Percentiles rank a stretch among this genome's conserved stretches.
Conservation (phyloP, 306 rosid species). For the Vicia sativa region DNA sequence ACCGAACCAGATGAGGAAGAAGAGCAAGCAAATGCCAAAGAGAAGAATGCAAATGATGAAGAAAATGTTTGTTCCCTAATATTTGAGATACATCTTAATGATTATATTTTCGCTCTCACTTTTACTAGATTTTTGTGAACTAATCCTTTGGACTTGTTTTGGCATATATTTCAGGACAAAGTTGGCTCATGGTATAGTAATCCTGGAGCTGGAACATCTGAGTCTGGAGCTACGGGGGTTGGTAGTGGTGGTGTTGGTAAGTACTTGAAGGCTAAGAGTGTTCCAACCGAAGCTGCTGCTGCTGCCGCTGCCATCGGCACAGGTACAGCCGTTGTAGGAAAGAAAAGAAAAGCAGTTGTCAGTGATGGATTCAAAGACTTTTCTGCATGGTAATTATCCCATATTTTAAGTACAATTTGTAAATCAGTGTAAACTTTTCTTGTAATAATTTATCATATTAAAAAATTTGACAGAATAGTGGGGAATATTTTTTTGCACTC, state of each 20-base stretch:
- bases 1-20: slow-evolving; percentile 89
- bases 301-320: slow-evolving; percentile 32
- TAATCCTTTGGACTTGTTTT: not conserved
- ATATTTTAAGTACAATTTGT: slow-evolving; percentile 39
- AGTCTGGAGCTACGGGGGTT: slow-evolving; percentile 49
- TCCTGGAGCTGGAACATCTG: slow-evolving; percentile 72
- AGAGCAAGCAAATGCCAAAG: slow-evolving; percentile 62
- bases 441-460: slow-evolving; percentile 30
- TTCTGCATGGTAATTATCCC: slow-evolving; percentile 67
- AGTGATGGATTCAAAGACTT: slow-evolving; percentile 71
- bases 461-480: slow-evolving; percentile 10
- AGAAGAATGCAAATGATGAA: slow-evolving; percentile 70
- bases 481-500: slow-evolving; percentile 27
- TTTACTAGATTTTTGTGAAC: slow-evolving; percentile 10
- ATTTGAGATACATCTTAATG: slow-evolving; percentile 23
- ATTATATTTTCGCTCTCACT: not conserved
- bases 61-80: slow-evolving; percentile 66
- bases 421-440: slow-evolving; percentile 21
- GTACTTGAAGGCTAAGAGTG: slow-evolving; percentile 74
- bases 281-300: slow-evolving; percentile 52
- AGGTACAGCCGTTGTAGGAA: slow-evolving; percentile 47
- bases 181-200: slow-evolving; percentile 92
- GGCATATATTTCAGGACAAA: slow-evolving; percentile 63
- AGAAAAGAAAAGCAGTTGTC: slow-evolving; percentile 71
- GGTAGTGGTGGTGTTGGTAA: slow-evolving; percentile 78